Base-by-base conservation (phyloP, 2,329 filamentous ascomycete genomes). In the Conoideocrella luteorostrata region DNA sequence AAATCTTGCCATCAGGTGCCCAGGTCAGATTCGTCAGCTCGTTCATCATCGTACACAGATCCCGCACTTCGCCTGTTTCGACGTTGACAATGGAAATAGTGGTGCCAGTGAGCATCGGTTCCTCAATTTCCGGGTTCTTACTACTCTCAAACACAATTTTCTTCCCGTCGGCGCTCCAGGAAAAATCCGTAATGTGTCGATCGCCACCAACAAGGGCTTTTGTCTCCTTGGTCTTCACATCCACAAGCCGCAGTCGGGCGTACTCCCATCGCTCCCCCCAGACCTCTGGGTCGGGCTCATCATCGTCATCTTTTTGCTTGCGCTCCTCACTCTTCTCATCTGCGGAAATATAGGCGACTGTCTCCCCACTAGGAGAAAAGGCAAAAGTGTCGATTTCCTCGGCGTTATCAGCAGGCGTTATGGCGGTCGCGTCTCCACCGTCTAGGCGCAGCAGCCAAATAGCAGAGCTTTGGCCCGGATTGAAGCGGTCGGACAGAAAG, bases 221-320 rank as follows among this genome's bases (percentile, higher is more conserved):
- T 1, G 35, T 47, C 33, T 58, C 53, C 0, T 41, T 46, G 6
- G 53, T 60, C 7, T 43, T 49, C 2, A 67, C 35, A 23, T 66
- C 45, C 1, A 68, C 32, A 2, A 61, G 47, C 1, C 59, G 51
- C 10, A 69, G 49, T 9, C 55, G 56, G 12, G 50, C 52, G 44
- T 53, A 59, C 4, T 58, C 48, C 65, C 60, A 66, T 11, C 59
- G 52, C 29, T 62, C 48, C 21, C 60, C 64, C 58, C 60, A 69
- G 13, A 68, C 59, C 7, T 57, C 50, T 2, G 53, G 55, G 44
- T 64, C 65, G 23, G 60, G 53, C 7, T 59, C 58, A 0, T 55
- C 54, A 9, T 61, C 54, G 11, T 67, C 58, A 3, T 53, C 40
- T 1, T 47, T 50, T 2, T 53, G 43, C 23, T 49, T 52, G 1